A percentile compares a stretch with the other conserved stretches of the same genome.
phyloP scores from a whole-genome alignment of 805 yeast genomes.

The Cyberlindnera petersonii region DNA sequence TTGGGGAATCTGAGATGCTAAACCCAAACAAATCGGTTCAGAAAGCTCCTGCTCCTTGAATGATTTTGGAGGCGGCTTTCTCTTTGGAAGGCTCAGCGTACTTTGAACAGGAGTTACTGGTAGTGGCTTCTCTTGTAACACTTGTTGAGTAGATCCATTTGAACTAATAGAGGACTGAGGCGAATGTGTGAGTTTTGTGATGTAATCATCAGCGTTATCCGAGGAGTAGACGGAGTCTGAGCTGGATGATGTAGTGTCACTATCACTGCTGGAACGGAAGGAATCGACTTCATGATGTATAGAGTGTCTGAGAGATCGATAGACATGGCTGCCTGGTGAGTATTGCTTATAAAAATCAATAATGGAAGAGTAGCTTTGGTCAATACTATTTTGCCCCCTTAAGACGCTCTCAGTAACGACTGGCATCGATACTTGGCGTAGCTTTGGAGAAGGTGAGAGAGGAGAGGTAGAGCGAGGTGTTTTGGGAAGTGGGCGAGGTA shows the following conservation, averaged over 20 bases:
- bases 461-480: constrained; percentile 4
- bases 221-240: constrained; percentile 9
- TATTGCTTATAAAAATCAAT: constrained; percentile 17
- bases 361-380: constrained; percentile 10
- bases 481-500: background rate
- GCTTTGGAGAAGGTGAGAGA: background rate
- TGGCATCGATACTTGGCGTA: constrained; percentile 15
- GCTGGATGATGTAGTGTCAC: constrained; percentile 3
- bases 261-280: constrained; percentile 3
- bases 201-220: constrained; percentile 4
- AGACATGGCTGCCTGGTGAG: constrained; percentile 9
- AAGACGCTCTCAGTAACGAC: background rate
- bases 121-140: background rate
- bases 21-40: too few species aligned
- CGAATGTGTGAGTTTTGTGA: background rate
- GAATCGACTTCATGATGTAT: background rate
- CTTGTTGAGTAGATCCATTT: background rate
- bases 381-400: background rate
- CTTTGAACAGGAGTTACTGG: background rate
- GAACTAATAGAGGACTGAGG: constrained; percentile 1
- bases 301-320: constrained; percentile 1
- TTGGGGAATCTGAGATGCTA: background rate
- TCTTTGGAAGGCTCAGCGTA: background rate
- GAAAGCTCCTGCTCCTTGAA: background rate
- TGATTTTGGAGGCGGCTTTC: constrained; percentile 5